Percentiles rank a stretch among this genome's conserved stretches.
phyloP scores from a whole-genome alignment of 805 yeast genomes.

The Starmerella lactis-condensi region DNA sequence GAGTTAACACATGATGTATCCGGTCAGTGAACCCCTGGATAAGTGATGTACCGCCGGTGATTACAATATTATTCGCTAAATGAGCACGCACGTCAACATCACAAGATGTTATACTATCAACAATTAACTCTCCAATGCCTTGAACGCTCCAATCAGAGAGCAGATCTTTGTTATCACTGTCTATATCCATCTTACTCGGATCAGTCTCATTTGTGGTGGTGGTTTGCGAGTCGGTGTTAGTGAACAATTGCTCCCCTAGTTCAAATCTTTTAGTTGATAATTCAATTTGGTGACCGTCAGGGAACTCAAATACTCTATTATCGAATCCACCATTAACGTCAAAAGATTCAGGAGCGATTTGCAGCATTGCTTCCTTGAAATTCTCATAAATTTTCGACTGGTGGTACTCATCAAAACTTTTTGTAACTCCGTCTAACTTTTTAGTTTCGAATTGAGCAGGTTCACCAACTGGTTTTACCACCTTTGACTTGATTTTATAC shows the following conservation, averaged over 20 bases:
- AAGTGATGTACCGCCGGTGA: conserved; percentile 69
- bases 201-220: conserved; percentile 16
- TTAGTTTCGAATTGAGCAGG: conserved; percentile 21
- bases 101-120: conserved; percentile 29
- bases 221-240: conserved; percentile 7
- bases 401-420: conserved; percentile 39
- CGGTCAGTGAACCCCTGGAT: conserved; percentile 70
- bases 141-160: conserved; percentile 13
- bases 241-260: conserved; percentile 57
- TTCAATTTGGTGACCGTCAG: conserved; percentile 41
- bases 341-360: conserved; percentile 13
- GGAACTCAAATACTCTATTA: conserved; percentile 40
- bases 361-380: conserved; percentile 39
- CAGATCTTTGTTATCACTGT: conserved; percentile 9
- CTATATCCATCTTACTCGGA: conserved; percentile 16
- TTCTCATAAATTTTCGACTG: conserved; percentile 41
- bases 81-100: conserved; percentile 85
- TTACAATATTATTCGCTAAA: conserved; percentile 69
- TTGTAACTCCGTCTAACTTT: conserved; percentile 22
- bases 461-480: conserved; percentile 19
- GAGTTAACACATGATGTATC: conserved; percentile 48
- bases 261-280: conserved; percentile 42
- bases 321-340: conserved; percentile 15
- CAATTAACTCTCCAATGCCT: conserved; percentile 41
- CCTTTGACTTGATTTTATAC: conserved; percentile 35